phyloP scores from a whole-genome alignment of 345 rosid genomes.

The Populus euphratica region DNA sequence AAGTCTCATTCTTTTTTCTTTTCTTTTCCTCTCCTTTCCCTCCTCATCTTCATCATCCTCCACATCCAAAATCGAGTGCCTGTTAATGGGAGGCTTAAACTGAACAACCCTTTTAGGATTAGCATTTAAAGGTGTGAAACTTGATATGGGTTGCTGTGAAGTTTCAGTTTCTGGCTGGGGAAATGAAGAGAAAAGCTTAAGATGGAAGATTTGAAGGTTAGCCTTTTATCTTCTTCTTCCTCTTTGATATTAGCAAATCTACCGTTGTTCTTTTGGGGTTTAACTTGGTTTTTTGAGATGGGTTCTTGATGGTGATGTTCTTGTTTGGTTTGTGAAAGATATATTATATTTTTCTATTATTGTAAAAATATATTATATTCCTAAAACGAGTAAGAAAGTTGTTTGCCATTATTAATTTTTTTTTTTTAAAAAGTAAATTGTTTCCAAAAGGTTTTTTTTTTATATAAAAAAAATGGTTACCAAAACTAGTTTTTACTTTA shows the following conservation, averaged over 20 bases:
- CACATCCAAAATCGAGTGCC: not conserved
- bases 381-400: too few relatives aligned
- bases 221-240: not conserved
- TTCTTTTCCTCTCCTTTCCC: slow-evolving; percentile 33
- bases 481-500: too few relatives aligned
- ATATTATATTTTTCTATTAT: too few relatives aligned
- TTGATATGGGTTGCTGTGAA: slow-evolving; percentile 1
- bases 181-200: slow-evolving; percentile 41
- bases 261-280: not conserved
- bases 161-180: slow-evolving; percentile 46
- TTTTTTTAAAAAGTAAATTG: too few relatives aligned
- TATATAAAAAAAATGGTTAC: too few relatives aligned
- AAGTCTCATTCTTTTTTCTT: slow-evolving; percentile 36
- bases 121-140: slow-evolving; percentile 6
- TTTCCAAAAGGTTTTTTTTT: too few relatives aligned
- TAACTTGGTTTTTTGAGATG: too few relatives aligned
- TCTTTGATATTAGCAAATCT: not conserved
- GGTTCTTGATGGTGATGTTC: too few relatives aligned
- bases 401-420: too few relatives aligned
- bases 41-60: slow-evolving; percentile 15
- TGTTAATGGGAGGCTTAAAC: slow-evolving; percentile 50
- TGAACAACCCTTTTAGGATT: slow-evolving; percentile 60
- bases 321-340: too few relatives aligned
- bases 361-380: too few relatives aligned
- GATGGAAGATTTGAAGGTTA: not conserved